Evolutionary conservation across 2,329 filamentous ascomycete species (phyloP), one percentile per base, ranked within the genome.

Genomic region (Aspergillus aculeatinus): DNA sequence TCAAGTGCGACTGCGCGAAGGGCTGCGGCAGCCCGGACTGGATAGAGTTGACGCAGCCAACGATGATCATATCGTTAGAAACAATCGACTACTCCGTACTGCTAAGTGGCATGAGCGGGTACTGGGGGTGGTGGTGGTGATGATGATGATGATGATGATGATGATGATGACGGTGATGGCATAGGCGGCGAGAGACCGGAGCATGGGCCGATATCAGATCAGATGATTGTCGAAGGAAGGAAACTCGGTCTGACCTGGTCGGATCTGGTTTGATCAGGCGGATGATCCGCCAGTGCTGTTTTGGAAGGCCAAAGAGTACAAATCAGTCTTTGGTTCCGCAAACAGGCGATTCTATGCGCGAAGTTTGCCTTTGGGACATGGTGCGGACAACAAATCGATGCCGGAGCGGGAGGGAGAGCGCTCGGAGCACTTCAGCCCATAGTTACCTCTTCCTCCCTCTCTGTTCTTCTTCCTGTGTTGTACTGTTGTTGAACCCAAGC

Each of bases 241-340:
- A 44, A 44, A 44, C 39, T 44, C 39, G 39, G n/a, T 44, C 39
- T 44, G 39, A 44, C 16, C 39, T 44, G 39, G 39, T 44, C 39
- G 14, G 39, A 44, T 19, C 39, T 44, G 39, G 39, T 44, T 44
- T 58, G 57, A 48, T 54, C 57, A 39, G n/a, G 53, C 47, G 42
- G 19, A 49, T 42, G 39, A 44, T 44, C 39, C 39, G n/a, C 39
- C 16, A 44, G 5, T 44, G 39, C 16, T 6, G n/a, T 19, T 44
- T 19, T 35, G 33, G 1, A 5, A 44, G 39, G 14, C 6, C 16
- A 7, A 19, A 10, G 39, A 44, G 5, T 44, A 44, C 39, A 44
- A 44, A 44, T 44, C 39, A 44, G 16, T 44, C 39, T 19, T 44
- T 44, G 1, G 39, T 16, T 19, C 39, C 39, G 39, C 39, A 44